Conservation (phyloP, 331 rosid genomes). For the Quercus lobata region DNA sequence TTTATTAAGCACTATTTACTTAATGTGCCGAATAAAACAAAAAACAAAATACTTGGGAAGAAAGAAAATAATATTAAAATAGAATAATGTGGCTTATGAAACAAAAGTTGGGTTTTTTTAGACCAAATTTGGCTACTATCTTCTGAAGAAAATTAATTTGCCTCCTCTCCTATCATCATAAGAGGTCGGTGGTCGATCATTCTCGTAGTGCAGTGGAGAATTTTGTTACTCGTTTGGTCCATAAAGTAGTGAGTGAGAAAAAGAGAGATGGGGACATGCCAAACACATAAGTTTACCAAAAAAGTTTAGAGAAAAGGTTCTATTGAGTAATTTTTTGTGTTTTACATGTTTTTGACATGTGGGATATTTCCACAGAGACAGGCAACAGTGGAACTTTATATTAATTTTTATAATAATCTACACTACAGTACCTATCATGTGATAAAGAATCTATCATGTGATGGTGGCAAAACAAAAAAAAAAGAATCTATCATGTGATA, state of each 20-base stretch:
- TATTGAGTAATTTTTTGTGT: background rate
- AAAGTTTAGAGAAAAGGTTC: background rate
- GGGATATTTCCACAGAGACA: background rate
- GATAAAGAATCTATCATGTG: background rate
- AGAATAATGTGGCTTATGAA: too few relatives aligned
- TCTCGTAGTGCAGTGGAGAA: background rate
- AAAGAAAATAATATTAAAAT: too few relatives aligned
- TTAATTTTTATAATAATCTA: background rate
- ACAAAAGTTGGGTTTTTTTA: too few relatives aligned
- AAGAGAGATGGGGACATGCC: background rate
- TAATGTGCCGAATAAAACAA: too few relatives aligned
- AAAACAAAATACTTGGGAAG: too few relatives aligned
- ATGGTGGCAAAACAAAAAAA: background rate
- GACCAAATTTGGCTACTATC: too few relatives aligned
- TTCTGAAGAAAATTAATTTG: background rate
- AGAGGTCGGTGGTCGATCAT: too few relatives aligned
- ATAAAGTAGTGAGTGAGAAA: background rate
- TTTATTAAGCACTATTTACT: too few relatives aligned
- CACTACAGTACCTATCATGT: background rate
- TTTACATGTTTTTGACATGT: background rate
- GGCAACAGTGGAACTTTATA: background rate
- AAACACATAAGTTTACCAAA: background rate
- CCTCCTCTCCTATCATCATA: background rate
- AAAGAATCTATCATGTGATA: background rate
- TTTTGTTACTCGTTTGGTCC: background rate